Evolutionary conservation across 2,329 filamentous ascomycete genomes (phyloP).

Genomic region (Paecilomyces sp.): DNA sequence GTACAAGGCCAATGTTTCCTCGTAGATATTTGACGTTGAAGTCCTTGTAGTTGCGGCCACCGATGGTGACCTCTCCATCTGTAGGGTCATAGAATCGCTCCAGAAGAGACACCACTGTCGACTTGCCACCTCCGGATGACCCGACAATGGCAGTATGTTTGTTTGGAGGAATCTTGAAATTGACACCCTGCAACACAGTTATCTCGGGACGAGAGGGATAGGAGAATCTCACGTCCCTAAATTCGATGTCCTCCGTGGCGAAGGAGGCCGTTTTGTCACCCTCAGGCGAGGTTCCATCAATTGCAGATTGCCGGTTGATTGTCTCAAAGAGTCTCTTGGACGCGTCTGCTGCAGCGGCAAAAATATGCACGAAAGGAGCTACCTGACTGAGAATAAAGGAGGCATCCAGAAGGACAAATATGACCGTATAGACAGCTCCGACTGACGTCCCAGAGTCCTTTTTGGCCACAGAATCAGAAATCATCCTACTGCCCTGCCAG

Average conservation of each 20-base stretch:
- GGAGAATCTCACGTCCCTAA: constrained; percentile 20
- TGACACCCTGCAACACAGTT: constrained; percentile 22
- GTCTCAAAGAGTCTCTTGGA: constrained; percentile 8
- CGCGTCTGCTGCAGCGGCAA: constrained; percentile 9
- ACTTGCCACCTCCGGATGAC: constrained; percentile 47
- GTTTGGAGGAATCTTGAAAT: constrained; percentile 23
- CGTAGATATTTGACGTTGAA: constrained; percentile 29
- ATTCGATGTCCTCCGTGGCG: constrained; percentile 6
- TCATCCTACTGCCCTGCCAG: constrained; percentile 55
- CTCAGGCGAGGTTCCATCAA: constrained; percentile 7
- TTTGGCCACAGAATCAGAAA: constrained; percentile 32
- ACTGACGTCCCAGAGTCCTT: constrained; percentile 17
- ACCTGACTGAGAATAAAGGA: constrained; percentile 32
- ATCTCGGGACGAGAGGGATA: constrained; percentile 12
- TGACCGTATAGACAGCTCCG: constrained; percentile 30
- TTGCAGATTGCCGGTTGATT: constrained; percentile 9
- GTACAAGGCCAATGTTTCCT: constrained; percentile 35
- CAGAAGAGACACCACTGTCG: constrained; percentile 35
- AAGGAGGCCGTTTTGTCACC: not conserved
- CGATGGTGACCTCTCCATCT: constrained; percentile 24
- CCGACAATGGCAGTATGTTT: constrained; percentile 41
- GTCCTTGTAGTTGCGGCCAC: constrained; percentile 17
- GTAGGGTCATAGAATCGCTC: constrained; percentile 31
- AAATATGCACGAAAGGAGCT: constrained; percentile 29
- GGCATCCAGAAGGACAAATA: constrained; percentile 32